Base-by-base conservation (phyloP, 345 rosid genomes). In the Ricinus communis region DNA sequence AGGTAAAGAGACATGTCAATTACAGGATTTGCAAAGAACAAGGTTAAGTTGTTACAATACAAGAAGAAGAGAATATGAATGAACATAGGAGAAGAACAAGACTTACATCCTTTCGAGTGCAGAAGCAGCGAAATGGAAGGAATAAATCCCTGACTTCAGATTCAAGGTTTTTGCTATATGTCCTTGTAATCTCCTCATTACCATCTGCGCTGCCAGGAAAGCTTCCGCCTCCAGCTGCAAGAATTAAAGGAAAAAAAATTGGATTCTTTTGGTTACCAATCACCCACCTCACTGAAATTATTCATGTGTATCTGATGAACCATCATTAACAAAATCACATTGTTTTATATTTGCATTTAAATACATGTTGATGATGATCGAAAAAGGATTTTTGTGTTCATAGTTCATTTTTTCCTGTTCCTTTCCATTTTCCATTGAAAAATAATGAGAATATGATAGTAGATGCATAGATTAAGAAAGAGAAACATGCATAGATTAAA, bases 91-190 rank as follows among this genome's bases (percentile, higher is more conserved):
- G 51, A 15, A 33, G 33, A 52, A 24, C 21, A 12, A 1, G 40
- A 72, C 83, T 25, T 46, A 92, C 99, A n/a, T 89, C 91, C 67
- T 90, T 95, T 52, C 93, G 74, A 13, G 88, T 79, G 80, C 97
- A 92, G 31, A 86, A 92, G 85, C 93, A 89, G 53, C 92, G 96
- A 72, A 88, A 95, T 6, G 97, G 97, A 31, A 92, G 93, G 74
- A 95, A 87, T 7, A 95, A 8, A 25, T 87, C 93, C 53, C 68
- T 73, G 53, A 81, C 72, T 61, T 82, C 89, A 64, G 59, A 63
- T 0, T 83, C 86, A 41, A 71, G 30, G 53, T 74, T 73, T 54
- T 73, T 78, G 56, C 51, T 75, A 71, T 69, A 65, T 12, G 75
- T 12, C 55, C 71, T 82, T 1, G 79, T 75, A 50, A 65, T 76